phyloP scores from a whole-genome alignment of 805 yeast species.

The Danielia oregonensis region DNA sequence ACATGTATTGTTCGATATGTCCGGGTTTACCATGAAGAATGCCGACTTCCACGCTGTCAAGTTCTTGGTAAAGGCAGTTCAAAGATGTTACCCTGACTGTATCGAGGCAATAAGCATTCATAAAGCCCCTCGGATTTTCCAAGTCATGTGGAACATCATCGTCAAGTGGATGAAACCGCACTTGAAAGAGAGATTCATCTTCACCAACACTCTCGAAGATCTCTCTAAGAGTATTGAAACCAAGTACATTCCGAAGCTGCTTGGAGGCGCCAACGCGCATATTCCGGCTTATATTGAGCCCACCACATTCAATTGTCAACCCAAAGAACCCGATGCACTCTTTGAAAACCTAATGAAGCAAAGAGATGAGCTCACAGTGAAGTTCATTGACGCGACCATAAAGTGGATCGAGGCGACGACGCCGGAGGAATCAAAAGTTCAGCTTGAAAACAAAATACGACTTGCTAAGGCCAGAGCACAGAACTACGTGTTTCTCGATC shows the following conservation, averaged over 20 bases:
- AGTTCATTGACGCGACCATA: constrained; percentile 11
- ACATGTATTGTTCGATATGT: constrained; percentile 10
- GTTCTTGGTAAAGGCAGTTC: constrained; percentile 6
- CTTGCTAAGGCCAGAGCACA: constrained; percentile 6
- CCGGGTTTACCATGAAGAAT: constrained; percentile 11
- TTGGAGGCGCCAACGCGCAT: constrained; percentile 9
- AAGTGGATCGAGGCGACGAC: constrained; percentile 10
- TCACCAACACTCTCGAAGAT: constrained; percentile 6
- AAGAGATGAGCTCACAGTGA: constrained; percentile 10
- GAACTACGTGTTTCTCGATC: constrained; percentile 10
- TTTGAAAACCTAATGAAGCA: constrained; percentile 6
- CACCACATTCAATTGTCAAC: constrained; percentile 2
- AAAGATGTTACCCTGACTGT: constrained; percentile 9
- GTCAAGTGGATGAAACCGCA: constrained; percentile 11
- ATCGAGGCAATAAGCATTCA: constrained; percentile 10
- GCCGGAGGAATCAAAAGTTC: constrained; percentile 4
- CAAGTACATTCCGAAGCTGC: constrained; percentile 6
- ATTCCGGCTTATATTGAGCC: constrained; percentile 10
- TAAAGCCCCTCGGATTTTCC: constrained; percentile 11
- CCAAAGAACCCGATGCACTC: constrained; percentile 8
- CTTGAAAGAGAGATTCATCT: constrained; percentile 6
- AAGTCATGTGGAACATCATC: constrained; percentile 11
- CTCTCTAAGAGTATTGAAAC: constrained; percentile 7
- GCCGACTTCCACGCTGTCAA: constrained; percentile 11
- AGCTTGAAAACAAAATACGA: constrained; percentile 6